Evolutionary conservation across 1,139 yeast genomes (phyloP).

Genomic region (Pneumocystis murina): DNA sequence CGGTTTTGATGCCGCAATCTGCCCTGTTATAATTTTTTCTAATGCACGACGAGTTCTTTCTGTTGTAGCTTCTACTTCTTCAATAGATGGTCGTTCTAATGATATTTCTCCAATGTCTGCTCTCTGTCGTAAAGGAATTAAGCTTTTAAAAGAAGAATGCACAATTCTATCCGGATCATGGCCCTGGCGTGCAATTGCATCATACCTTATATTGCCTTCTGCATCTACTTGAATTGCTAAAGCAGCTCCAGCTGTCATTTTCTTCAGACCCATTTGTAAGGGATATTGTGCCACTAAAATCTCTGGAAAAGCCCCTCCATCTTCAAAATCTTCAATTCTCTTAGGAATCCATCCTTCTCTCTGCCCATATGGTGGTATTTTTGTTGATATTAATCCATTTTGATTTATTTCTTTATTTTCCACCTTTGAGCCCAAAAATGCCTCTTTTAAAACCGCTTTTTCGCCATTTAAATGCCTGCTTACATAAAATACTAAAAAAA

Average conservation of each 20-base stretch:
- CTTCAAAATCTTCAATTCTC: conserved; percentile 22
- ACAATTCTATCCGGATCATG: conserved; percentile 23
- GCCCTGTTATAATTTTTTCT: conserved; percentile 31
- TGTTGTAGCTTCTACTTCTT: conserved; percentile 28
- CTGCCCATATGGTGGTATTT: conserved; percentile 22
- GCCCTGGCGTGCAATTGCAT: conserved; percentile 26
- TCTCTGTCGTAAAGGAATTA: conserved; percentile 36
- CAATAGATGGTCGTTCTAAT: conserved; percentile 30
- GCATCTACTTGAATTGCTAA: conserved; percentile 23
- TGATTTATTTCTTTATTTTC: neutral
- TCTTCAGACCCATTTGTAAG: conserved; percentile 21
- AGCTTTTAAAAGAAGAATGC: conserved; percentile 29
- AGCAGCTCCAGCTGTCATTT: conserved; percentile 17
- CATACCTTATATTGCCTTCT: conserved; percentile 25
- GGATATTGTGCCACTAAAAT: conserved; percentile 25
- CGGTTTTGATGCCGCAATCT: conserved; percentile 23
- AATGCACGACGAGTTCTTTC: conserved; percentile 36
- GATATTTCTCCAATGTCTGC: conserved; percentile 25
- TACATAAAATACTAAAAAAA: no score
- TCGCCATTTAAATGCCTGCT: neutral
- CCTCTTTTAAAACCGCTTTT: neutral
- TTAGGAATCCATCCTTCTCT: conserved; percentile 22
- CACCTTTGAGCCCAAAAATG: neutral
- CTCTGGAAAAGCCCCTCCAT: conserved; percentile 28
- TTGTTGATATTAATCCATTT: neutral